phyloP scores from a whole-genome alignment of 176 grass and related monocot genomes.

The Phyllostachys edulis region DNA sequence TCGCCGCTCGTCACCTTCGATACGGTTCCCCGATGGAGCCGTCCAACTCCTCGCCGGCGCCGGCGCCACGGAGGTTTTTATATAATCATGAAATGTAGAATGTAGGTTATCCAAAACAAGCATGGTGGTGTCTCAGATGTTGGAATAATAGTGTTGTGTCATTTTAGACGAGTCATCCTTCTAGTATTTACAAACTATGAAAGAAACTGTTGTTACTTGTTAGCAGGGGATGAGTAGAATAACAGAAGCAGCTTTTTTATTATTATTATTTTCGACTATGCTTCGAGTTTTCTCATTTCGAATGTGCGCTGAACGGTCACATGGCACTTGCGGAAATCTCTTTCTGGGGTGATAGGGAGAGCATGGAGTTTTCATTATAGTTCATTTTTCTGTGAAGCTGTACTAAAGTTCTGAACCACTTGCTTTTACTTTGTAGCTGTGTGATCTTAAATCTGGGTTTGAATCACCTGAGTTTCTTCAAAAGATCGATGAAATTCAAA shows the following conservation, averaged over 20 bases:
- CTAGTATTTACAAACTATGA: background rate
- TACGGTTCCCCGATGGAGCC: background rate
- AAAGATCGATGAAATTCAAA: constrained; percentile 61
- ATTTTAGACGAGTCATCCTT: background rate
- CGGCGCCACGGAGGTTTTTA: too few species aligned
- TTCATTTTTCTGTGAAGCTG: background rate
- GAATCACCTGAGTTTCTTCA: constrained; percentile 78
- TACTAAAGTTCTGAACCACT: background rate
- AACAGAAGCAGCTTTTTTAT: background rate
- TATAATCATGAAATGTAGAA: too few species aligned
- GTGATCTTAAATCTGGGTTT: constrained; percentile 75
- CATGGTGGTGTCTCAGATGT: background rate
- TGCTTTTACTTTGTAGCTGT: constrained; percentile 56
- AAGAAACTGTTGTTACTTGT: background rate
- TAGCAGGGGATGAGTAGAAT: background rate
- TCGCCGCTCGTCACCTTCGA: background rate
- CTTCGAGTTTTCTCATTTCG: background rate
- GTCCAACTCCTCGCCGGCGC: background rate
- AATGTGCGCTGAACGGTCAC: background rate
- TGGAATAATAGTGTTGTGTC: background rate
- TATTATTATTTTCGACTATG: too few species aligned
- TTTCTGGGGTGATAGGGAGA: background rate
- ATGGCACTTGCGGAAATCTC: background rate
- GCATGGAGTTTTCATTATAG: background rate
- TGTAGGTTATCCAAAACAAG: background rate